These are phyloP conservation scores for Linum lewisii DNA, from an alignment of 345 rosid species.

Conservation along the genomic window DNA sequence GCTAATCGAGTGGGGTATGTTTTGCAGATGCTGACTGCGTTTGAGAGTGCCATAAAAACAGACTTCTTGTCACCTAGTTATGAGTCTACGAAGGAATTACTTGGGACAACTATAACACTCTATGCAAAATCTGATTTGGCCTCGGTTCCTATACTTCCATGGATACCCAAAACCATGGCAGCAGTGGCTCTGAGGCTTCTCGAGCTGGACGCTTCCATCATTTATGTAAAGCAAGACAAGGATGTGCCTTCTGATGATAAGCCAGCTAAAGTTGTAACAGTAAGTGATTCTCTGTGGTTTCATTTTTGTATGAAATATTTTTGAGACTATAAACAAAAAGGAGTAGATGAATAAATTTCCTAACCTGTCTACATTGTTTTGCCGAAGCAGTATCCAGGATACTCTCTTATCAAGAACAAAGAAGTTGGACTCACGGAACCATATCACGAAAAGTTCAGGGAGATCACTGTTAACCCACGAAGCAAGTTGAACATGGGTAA, in stretches of 20 bases:
- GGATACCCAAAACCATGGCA: constrained; percentile 84
- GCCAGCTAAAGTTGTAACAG: constrained; percentile 33
- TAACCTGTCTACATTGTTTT: constrained; percentile 11
- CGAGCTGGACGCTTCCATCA: constrained; percentile 62
- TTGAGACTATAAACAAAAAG: not conserved
- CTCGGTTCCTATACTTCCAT: constrained; percentile 65
- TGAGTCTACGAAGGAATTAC: constrained; percentile 61
- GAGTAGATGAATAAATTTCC: not conserved
- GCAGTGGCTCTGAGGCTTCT: constrained; percentile 84
- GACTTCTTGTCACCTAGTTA: constrained; percentile 48
- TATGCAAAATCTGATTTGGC: constrained; percentile 22
- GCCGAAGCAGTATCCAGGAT: constrained; percentile 54
- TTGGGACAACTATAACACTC: constrained; percentile 25
- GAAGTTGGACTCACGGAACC: constrained; percentile 34
- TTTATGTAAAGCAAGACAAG: constrained; percentile 48
- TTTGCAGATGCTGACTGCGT: constrained; percentile 55
- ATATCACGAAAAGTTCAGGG: constrained; percentile 26
- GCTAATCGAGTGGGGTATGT: constrained; percentile 8
- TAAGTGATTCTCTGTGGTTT: constrained; percentile 24
- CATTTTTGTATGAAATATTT: not conserved
- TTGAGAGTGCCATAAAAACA: constrained; percentile 67
- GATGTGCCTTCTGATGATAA: constrained; percentile 39
- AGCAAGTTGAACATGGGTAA: constrained; percentile 35
- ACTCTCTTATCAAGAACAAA: constrained; percentile 36
- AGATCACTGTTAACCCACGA: constrained; percentile 25